These are phyloP conservation scores for Suillus clintonianus DNA, from an alignment of 768 basidiomycete genomes.

Conservation along the genomic window DNA sequence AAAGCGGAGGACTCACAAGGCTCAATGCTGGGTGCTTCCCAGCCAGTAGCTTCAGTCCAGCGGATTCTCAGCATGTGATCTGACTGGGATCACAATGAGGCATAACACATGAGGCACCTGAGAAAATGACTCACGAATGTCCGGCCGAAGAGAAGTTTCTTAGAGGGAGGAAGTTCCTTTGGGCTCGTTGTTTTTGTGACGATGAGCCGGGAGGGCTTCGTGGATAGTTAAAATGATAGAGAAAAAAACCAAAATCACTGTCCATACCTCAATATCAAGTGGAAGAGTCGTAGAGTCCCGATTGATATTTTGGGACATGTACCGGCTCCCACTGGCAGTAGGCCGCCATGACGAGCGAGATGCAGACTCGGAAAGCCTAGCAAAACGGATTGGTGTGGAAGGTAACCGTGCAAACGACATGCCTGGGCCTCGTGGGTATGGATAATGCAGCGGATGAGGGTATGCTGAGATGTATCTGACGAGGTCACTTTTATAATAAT, in stretches of 20 bases:
- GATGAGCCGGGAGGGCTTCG: conserved; percentile 55
- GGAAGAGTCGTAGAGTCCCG: conserved; percentile 43
- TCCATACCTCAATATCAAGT: conserved; percentile 55
- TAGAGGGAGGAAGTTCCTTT: conserved; percentile 61
- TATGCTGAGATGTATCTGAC: background rate
- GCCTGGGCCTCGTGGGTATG: conserved; percentile 6
- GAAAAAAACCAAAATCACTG: background rate
- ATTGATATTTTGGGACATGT: conserved; percentile 12
- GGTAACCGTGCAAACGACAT: conserved; percentile 23
- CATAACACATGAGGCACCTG: conserved; percentile 9
- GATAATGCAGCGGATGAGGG: background rate
- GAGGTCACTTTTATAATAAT: conserved; percentile 22
- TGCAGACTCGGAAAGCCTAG: conserved; percentile 7
- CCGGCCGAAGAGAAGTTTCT: conserved; percentile 78
- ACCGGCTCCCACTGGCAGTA: conserved; percentile 8
- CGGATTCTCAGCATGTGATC: conserved; percentile 85
- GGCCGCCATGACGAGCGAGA: conserved; percentile 10
- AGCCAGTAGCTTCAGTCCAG: conserved; percentile 74
- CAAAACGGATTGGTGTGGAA: conserved; percentile 12
- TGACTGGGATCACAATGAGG: conserved; percentile 45
- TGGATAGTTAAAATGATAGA: background rate
- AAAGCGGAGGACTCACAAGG: conserved; percentile 60
- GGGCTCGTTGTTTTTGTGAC: conserved; percentile 52
- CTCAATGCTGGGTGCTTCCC: conserved; percentile 79
- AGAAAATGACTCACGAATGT: conserved; percentile 61